Evolutionary conservation across 1,284 basidiomycete species (phyloP), one percentile per base, ranked within the genome.

Genomic region (Termitomyces sp.): DNA sequence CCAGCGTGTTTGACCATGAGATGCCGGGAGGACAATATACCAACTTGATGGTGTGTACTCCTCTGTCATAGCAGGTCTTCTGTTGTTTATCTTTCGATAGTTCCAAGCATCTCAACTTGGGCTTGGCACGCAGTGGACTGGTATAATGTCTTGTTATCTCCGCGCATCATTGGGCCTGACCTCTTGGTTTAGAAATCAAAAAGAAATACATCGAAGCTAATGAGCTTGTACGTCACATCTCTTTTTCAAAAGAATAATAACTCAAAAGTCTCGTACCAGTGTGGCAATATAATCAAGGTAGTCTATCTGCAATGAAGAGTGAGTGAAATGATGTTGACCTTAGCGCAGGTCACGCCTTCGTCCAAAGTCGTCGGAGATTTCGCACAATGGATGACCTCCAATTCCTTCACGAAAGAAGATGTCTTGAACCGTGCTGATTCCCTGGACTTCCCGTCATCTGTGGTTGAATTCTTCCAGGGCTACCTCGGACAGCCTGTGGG

Each of bases 331-430:
- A 49, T 42, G 33, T 37, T 46, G 30, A 54, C 19, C 16, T 48
- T 2, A 40, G 21, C 40, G 30, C 60, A 82, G 81, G 96, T 99
- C 63, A 99, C 97, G 21, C 97, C 97, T 35, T 97, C 97, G 18
- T 99, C 97, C 55, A 98, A 99, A 78, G 93, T 97, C 48, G 96
- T 99, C 51, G 97, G 97, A 44, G 97, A 99, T 77, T 96, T 99
- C 72, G 97, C 97, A 26, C 93, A 96, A 71, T 97, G 93, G 87
- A 95, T 99, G 93, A 95, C 94, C 35, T 92, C 93, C 60, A 98
- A 99, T 78, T 85, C 86, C 61, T 79, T 98, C 53, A 81, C 84
- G 50, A 91, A 92, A 71, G 75, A 90, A 65, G 90, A 97, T 58
- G 93, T 99, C 41, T 68, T 94, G 56, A 84, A 87, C 30, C 83